A percentile compares a stretch with the other conserved stretches of the same genome.
Conservation (phyloP, 1,139 yeast genomes). For the Diutina ranongensis region DNA sequence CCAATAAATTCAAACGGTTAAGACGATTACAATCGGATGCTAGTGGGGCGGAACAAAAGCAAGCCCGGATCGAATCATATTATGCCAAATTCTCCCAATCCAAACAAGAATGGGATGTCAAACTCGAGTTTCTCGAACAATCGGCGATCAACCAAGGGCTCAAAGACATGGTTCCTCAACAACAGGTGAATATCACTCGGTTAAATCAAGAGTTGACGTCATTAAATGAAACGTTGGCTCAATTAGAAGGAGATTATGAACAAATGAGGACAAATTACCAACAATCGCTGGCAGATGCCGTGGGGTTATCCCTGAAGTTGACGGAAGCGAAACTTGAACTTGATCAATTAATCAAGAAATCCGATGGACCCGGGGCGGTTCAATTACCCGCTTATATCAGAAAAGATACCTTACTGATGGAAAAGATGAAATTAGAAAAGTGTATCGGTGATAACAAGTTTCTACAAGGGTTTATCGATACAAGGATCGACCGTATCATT, state of each 20-base stretch:
- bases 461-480: not conserved
- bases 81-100: not conserved
- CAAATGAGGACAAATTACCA: not conserved
- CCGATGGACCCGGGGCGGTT: not conserved
- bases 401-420: not conserved
- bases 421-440: not conserved
- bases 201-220: not conserved
- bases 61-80: slow-evolving; percentile 25
- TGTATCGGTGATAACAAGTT: not conserved
- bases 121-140: not conserved
- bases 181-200: not conserved
- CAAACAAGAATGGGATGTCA: not conserved
- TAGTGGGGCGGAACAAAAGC: slow-evolving; percentile 33
- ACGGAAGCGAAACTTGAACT: not conserved
- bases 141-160: too few relatives aligned
- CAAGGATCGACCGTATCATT: not conserved
- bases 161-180: not conserved
- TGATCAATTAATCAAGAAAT: too few relatives aligned
- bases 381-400: not conserved
- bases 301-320: not conserved
- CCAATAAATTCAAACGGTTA: slow-evolving; percentile 32
- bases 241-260: not conserved
- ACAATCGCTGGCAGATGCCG: slow-evolving; percentile 2
- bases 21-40: slow-evolving; percentile 40
- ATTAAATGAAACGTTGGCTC: not conserved